Conservation (phyloP, 768 basidiomycete species). For the Lactarius deliciosus region DNA sequence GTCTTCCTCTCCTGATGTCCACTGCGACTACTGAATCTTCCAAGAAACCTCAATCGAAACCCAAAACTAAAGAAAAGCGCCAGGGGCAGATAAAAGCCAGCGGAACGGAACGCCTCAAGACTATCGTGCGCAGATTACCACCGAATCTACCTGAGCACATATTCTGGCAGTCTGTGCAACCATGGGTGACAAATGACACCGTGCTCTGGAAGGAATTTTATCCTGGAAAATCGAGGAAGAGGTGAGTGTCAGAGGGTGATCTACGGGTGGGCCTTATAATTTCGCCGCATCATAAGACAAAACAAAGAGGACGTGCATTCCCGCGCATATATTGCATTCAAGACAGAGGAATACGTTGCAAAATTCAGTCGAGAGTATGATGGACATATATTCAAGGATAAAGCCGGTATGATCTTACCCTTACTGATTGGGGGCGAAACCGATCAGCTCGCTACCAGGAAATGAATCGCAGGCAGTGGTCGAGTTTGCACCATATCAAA, state of each 20-base stretch:
- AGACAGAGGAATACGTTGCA: slow-evolving; percentile 66
- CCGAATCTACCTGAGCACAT: slow-evolving; percentile 89
- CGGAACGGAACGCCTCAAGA: slow-evolving; percentile 70
- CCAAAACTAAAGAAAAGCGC: slow-evolving; percentile 36
- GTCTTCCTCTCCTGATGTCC: slow-evolving; percentile 9
- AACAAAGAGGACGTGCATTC: slow-evolving; percentile 85
- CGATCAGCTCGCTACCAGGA: slow-evolving; percentile 46
- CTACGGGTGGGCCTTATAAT: not conserved
- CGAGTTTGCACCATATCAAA: slow-evolving; percentile 93
- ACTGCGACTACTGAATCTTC: slow-evolving; percentile 26
- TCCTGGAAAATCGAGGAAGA: slow-evolving; percentile 67
- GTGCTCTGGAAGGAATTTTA: slow-evolving; percentile 64
- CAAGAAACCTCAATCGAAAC: slow-evolving; percentile 33
- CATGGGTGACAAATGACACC: slow-evolving; percentile 80
- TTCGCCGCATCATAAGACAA: slow-evolving; percentile 43
- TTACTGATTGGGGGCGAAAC: not conserved
- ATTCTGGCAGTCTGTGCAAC: slow-evolving; percentile 89
- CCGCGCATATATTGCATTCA: slow-evolving; percentile 91
- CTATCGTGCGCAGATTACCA: slow-evolving; percentile 82
- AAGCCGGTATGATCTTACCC: slow-evolving; percentile 61
- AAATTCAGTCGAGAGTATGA: slow-evolving; percentile 83
- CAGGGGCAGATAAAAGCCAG: slow-evolving; percentile 33
- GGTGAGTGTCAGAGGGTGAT: slow-evolving; percentile 43
- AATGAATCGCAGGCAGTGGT: slow-evolving; percentile 87
- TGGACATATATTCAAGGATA: slow-evolving; percentile 89